Percentiles rank a stretch among this genome's conserved stretches.
phyloP scores from a whole-genome alignment of 257 asterid species.

The Handroanthus guayacan region DNA sequence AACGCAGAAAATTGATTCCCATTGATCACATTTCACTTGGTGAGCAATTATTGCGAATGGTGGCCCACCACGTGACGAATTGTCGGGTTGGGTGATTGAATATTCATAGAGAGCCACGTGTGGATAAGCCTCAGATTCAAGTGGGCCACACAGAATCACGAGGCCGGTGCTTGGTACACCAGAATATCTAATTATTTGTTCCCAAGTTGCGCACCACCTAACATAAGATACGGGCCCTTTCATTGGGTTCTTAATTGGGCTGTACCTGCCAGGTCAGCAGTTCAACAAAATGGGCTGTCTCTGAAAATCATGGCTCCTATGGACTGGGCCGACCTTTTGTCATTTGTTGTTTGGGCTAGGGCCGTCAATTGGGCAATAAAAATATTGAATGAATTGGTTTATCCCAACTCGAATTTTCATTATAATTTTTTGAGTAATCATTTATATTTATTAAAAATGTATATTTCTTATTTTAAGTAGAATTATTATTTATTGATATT shows the following conservation, averaged over 20 bases:
- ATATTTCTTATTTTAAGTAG: no score
- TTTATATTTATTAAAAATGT: no score
- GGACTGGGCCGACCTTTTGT: no score
- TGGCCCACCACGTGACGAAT: constrained; percentile 20
- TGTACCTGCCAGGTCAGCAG: neutral
- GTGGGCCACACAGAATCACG: constrained; percentile 40
- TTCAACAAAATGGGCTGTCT: neutral
- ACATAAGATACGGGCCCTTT: neutral
- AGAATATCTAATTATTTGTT: neutral
- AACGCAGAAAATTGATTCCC: no score
- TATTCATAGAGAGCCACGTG: constrained; percentile 34
- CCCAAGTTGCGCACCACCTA: neutral
- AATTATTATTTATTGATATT: no score
- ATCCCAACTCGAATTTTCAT: no score
- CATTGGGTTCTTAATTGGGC: neutral
- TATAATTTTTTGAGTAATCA: no score
- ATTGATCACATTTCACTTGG: neutral
- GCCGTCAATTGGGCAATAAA: no score
- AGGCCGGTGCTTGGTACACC: neutral
- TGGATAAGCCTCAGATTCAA: constrained; percentile 34
- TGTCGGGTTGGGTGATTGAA: constrained; percentile 15
- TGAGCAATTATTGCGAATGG: neutral
- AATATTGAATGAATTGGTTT: no score
- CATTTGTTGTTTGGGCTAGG: no score
- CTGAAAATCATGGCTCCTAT: no score